These are phyloP conservation scores for Thraustotheca clavata DNA, from an alignment of 352 stramenopile species.

Conservation along the genomic window DNA sequence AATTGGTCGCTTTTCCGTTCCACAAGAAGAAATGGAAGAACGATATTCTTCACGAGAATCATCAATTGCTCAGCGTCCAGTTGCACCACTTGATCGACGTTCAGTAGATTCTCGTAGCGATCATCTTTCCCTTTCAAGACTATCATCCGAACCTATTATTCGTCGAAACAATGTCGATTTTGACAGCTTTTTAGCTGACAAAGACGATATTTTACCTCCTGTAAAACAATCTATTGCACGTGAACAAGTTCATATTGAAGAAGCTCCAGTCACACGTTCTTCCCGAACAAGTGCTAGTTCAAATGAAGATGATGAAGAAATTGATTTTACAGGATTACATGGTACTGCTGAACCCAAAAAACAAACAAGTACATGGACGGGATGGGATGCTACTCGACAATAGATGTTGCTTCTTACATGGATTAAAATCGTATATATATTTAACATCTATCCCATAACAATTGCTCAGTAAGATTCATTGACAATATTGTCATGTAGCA, in stretches of 20 bases:
- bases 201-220: constrained; percentile 1
- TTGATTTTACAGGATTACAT: constrained; percentile 16
- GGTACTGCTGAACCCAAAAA: background rate
- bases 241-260: background rate
- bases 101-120: background rate
- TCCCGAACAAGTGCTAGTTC: constrained; percentile 16
- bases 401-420: too few relatives aligned
- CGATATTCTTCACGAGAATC: constrained; percentile 4
- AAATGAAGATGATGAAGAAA: constrained; percentile 14
- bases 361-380: background rate
- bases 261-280: background rate
- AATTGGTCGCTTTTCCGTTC: constrained; percentile 12
- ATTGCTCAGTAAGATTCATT: too few relatives aligned
- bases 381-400: background rate
- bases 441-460: too few relatives aligned
- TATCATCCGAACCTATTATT: background rate
- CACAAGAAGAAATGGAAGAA: constrained; percentile 20
- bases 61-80: background rate
- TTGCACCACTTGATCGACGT: background rate
- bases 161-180: constrained; percentile 8
- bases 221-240: background rate
- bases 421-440: too few relatives aligned
- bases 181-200: constrained; percentile 21
- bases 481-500: too few relatives aligned
- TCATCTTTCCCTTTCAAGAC: background rate